phyloP scores from a whole-genome alignment of 2,329 filamentous ascomycete species.

The Hypoxylon sp. region DNA sequence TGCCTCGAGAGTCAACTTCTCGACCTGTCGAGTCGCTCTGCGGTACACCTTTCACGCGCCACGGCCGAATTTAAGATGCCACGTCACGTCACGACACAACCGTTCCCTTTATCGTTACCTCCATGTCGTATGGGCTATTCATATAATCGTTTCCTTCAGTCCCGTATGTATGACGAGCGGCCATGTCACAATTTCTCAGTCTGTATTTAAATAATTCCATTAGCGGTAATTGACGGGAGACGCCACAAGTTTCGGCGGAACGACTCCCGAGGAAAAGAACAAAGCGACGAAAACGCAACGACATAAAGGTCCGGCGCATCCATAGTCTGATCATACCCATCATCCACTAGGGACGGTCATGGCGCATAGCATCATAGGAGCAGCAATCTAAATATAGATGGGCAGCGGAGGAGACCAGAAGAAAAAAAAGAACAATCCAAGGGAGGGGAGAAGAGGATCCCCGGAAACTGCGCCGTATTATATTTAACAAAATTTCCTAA shows the following conservation, averaged over 20 bases:
- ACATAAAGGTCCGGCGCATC: slow-evolving; percentile 12
- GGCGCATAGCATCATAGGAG: slow-evolving; percentile 15
- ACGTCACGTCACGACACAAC: slow-evolving; percentile 36
- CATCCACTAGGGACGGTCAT: slow-evolving; percentile 1
- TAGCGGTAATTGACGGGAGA: slow-evolving; percentile 20
- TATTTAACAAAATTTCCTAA: slow-evolving; percentile 21
- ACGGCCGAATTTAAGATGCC: slow-evolving; percentile 35
- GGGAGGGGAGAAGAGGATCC: neutral
- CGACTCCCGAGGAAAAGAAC: slow-evolving; percentile 18
- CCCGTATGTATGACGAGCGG: slow-evolving; percentile 34
- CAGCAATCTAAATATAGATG: slow-evolving; percentile 14
- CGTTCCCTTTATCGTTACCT: slow-evolving; percentile 29
- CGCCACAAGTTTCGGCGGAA: slow-evolving; percentile 8
- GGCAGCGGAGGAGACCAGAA: neutral
- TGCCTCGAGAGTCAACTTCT: slow-evolving; percentile 7
- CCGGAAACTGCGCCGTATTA: slow-evolving; percentile 4
- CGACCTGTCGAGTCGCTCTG: slow-evolving; percentile 13
- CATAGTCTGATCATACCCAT: slow-evolving; percentile 14
- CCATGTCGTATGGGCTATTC: slow-evolving; percentile 25
- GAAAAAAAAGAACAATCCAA: slow-evolving; percentile 6
- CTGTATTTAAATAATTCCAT: slow-evolving; percentile 37
- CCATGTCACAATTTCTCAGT: slow-evolving; percentile 27
- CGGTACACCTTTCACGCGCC: slow-evolving; percentile 32
- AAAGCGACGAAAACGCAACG: slow-evolving; percentile 22
- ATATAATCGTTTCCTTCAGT: slow-evolving; percentile 22